Percentiles rank a stretch among this genome's conserved stretches.
These are phyloP conservation scores for Lasiodiplodia hormozganensis DNA, from an alignment of 2,329 filamentous ascomycete genomes.

Conservation along the genomic window DNA sequence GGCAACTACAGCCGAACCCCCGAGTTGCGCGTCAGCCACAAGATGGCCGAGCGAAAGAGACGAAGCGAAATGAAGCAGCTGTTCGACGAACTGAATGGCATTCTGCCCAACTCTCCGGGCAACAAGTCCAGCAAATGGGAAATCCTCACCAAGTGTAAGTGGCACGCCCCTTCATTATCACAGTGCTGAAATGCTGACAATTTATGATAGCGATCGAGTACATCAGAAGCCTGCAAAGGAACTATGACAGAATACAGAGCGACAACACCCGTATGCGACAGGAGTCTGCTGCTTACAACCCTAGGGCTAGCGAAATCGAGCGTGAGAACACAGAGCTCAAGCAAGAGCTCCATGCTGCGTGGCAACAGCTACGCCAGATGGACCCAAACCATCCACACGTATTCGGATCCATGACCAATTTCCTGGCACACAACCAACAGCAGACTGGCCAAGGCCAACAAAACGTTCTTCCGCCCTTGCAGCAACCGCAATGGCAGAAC, in stretches of 20 bases:
- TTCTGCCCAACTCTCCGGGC: slow-evolving; percentile 80
- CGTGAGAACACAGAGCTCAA: slow-evolving; percentile 57
- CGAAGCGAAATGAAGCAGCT: slow-evolving; percentile 88
- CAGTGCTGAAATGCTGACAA: not conserved
- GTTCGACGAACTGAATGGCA: slow-evolving; percentile 79
- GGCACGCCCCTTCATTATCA: no score
- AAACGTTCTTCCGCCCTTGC: slow-evolving; percentile 46
- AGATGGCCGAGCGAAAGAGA: slow-evolving; percentile 82
- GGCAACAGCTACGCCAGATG: slow-evolving; percentile 53
- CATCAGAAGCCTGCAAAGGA: slow-evolving; percentile 50
- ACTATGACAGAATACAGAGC: slow-evolving; percentile 46
- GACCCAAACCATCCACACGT: slow-evolving; percentile 56
- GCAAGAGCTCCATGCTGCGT: slow-evolving; percentile 54
- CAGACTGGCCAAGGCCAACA: slow-evolving; percentile 20
- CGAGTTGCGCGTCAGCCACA: slow-evolving; percentile 82
- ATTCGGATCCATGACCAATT: slow-evolving; percentile 54
- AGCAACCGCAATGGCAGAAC: slow-evolving; percentile 43
- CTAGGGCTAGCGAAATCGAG: slow-evolving; percentile 51
- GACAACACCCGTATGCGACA: slow-evolving; percentile 52
- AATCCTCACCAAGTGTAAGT: slow-evolving; percentile 80
- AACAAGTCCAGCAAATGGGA: slow-evolving; percentile 92
- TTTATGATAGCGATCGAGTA: slow-evolving; percentile 55
- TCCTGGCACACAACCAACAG: slow-evolving; percentile 48
- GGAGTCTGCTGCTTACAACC: slow-evolving; percentile 34
- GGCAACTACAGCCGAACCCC: slow-evolving; percentile 85